Base-by-base conservation (phyloP, 2,329 filamentous ascomycete genomes). In the Rosellinia necatrix region DNA sequence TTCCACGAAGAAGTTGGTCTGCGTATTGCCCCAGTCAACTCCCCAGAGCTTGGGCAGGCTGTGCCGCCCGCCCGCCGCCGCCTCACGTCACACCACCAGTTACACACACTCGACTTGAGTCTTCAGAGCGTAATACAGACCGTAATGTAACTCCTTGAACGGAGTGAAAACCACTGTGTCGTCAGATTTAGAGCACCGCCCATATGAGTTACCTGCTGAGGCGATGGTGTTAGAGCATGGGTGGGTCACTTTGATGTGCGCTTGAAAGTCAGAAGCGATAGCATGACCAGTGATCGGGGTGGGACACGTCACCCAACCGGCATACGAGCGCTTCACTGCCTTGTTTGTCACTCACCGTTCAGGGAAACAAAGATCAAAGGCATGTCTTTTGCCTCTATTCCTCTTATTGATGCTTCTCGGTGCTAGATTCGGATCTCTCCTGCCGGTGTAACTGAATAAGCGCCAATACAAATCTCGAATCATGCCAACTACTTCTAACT, bases 381-480 rank as follows among this genome's bases (percentile, higher is more conserved):
- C n/a, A n/a, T n/a, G n/a, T n/a, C n/a, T n/a, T n/a, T n/a, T n/a
- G n/a, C n/a, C n/a, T n/a, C n/a, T n/a, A n/a, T n/a, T 6, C 4
- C 13, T 10, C 15, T 8, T 13, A 15, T 17, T 5, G 12, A 22
- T 35, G 19, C 15, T 8, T 2, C 10, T 12, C 27, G 19, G 6
- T 24, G 21, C 29, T 12, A 42, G 15, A 17, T 25, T n/a, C 38
- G 30, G 46, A n/a, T n/a, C n/a, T n/a, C n/a, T 37, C 49, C 19
- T 29, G 4, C 30, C 10, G 29, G 55, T 59, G 56, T 56, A 51
- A 59, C 56, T 41, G 12, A 22, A 35, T 48, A 59, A 59, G 47
- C 56, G 56, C 56, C n/a, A n/a, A n/a, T n/a, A n/a, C n/a, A n/a
- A 17, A 8, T 13, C 21, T 51, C 10, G 48, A 30, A 17, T 30